These are phyloP conservation scores for Fermentozyma sake DNA, from an alignment of 1,139 yeast genomes.

Conservation along the genomic window DNA sequence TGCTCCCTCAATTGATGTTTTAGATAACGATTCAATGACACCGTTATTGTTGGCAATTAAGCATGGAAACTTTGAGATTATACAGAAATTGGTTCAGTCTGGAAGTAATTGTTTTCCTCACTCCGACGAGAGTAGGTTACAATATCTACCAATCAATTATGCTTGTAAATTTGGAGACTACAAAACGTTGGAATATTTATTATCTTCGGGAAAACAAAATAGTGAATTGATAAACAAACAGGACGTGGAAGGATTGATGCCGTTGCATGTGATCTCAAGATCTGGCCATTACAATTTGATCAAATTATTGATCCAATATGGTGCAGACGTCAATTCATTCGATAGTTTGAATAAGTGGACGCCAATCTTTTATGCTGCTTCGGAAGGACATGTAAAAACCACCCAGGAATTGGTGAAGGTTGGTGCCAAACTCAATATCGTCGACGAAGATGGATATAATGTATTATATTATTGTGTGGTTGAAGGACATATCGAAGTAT, in stretches of 20 bases:
- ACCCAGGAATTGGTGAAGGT: constrained; percentile 65
- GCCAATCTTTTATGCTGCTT: constrained; percentile 85
- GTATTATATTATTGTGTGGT: constrained; percentile 89
- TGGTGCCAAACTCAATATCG: constrained; percentile 67
- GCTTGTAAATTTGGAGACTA: constrained; percentile 86
- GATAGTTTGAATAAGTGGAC: constrained; percentile 94
- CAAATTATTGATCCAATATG: constrained; percentile 61
- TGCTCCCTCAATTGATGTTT: constrained; percentile 38
- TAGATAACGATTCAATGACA: constrained; percentile 73
- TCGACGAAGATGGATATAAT: constrained; percentile 81
- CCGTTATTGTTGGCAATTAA: constrained; percentile 79
- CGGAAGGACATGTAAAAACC: constrained; percentile 74
- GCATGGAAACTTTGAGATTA: constrained; percentile 55
- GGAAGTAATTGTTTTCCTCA: constrained; percentile 58
- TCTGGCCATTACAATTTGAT: constrained; percentile 73
- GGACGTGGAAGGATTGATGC: constrained; percentile 85
- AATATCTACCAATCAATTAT: constrained; percentile 78
- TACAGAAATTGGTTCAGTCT: constrained; percentile 37
- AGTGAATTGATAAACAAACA: constrained; percentile 40
- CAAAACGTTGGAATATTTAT: constrained; percentile 61
- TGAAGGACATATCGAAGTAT: constrained; percentile 83
- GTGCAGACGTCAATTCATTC: constrained; percentile 72
- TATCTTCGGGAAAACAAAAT: constrained; percentile 25
- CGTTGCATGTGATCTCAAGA: constrained; percentile 84
- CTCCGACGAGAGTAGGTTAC: constrained; percentile 44